Evolutionary conservation across 2,329 filamentous ascomycete species (phyloP), one percentile per base, ranked within the genome.

Genomic region (Diaporthe citriasiana): DNA sequence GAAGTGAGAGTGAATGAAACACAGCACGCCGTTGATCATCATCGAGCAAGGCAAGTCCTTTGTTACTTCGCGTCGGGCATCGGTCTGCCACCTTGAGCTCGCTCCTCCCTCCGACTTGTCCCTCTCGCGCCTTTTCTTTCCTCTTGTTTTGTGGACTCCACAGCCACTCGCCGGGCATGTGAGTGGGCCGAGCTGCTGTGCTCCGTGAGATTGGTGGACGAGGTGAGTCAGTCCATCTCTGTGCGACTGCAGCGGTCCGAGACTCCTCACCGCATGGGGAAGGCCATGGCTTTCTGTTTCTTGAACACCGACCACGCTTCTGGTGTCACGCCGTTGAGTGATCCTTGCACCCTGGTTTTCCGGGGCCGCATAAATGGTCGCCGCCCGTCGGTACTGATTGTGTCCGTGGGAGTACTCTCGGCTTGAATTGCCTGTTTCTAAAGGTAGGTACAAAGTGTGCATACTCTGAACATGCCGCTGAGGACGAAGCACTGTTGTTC

Each of bases 191-290:
- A 27, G 45, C 63, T 66, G 60, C 30, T 51, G 45, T 51, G 63
- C 63, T 27, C 45, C 45, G 45, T 51, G 22, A 35, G 15, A 27
- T 35, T 27, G 10, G 13, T 25, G 45, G 30, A 30, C 40, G 63
- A 38, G 45, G 42, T 51, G 63, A 38, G 45, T 66, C 63, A 38
- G 45, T 25, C 45, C 45, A 66, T 66, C 45, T 38, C 63, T 63
- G 60, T 51, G 63, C n/a, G 30, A 51, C 63, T 53, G 45, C 45
- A 25, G 30, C 42, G 45, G 30, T 22, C 63, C 63, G 45, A 66
- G 63, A 66, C 60, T 38, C 45, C 12, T 38, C n/a, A 40, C 63
- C 63, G 35, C 25, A 45, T 22, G 57, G 22, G 17, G n/a, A 27
- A 4, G 17, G 27, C 30, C 30, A 22, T 40, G 45, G 22, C 47